These are phyloP conservation scores for Penicillium freii DNA, from an alignment of 2,329 filamentous ascomycete genomes.

Conservation along the genomic window DNA sequence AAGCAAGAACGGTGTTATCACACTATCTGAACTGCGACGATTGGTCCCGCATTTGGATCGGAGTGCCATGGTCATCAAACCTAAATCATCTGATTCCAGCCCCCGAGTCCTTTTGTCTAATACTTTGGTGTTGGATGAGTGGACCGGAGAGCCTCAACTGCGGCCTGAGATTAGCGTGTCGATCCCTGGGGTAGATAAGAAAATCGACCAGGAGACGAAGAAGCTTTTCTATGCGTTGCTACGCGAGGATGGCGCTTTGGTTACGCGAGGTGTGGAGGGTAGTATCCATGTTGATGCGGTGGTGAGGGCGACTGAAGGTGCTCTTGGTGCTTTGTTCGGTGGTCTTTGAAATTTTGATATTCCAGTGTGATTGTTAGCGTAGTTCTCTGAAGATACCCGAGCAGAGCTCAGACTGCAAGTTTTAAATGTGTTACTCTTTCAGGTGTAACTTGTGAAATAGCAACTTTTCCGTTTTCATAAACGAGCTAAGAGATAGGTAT, in stretches of 20 bases:
- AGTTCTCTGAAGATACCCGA: conserved; percentile 11
- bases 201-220: conserved; percentile 40
- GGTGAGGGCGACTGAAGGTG: conserved; percentile 37
- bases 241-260: conserved; percentile 17
- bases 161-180: conserved; percentile 38
- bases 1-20: conserved; percentile 16
- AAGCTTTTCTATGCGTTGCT: conserved; percentile 40
- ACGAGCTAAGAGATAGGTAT: background rate
- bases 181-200: conserved; percentile 19
- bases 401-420: background rate
- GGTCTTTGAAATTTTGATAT: conserved; percentile 9
- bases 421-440: background rate
- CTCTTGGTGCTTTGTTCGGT: conserved; percentile 35
- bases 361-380: background rate
- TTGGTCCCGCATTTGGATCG: conserved; percentile 40
- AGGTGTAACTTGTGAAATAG: background rate
- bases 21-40: conserved; percentile 25
- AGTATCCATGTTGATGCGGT: conserved; percentile 30
- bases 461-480: background rate
- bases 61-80: conserved; percentile 35
- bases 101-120: conserved; percentile 36
- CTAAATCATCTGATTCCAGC: conserved; percentile 7
- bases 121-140: conserved; percentile 37
- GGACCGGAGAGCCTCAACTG: conserved; percentile 43
- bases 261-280: conserved; percentile 12